phyloP scores from a whole-genome alignment of 1,284 basidiomycete genomes.

The Trichosporon sp. region DNA sequence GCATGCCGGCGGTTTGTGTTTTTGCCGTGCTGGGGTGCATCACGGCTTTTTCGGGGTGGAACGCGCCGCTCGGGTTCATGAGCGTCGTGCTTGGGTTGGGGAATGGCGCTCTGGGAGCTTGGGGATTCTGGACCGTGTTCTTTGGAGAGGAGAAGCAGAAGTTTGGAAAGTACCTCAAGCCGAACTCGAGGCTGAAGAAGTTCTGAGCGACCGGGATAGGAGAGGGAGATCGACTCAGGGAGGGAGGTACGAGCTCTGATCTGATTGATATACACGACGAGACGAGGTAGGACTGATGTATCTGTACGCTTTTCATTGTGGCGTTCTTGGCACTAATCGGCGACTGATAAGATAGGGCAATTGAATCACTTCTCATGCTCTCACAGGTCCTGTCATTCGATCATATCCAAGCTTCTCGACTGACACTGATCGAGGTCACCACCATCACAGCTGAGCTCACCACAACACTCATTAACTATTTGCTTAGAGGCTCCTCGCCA shows the following conservation, averaged over 20 bases:
- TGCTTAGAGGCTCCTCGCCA: too few species aligned
- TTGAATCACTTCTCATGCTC: too few species aligned
- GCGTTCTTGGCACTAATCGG: too few species aligned
- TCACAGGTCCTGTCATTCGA: too few species aligned
- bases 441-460: too few species aligned
- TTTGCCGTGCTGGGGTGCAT: conserved; percentile 33
- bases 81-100: conserved; percentile 32
- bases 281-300: conserved; percentile 59
- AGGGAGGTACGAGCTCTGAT: neutral
- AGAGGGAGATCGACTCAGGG: too few species aligned
- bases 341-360: too few species aligned
- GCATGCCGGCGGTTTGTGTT: conserved; percentile 32
- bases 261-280: neutral
- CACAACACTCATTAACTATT: too few species aligned
- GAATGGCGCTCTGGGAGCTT: conserved; percentile 34
- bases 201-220: conserved; percentile 2
- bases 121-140: conserved; percentile 46
- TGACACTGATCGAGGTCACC: too few species aligned
- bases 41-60: conserved; percentile 30
- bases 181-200: conserved; percentile 20
- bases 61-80: conserved; percentile 38
- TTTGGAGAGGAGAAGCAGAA: conserved; percentile 36
- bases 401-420: too few species aligned
- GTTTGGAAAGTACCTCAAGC: conserved; percentile 25
- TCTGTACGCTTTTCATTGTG: neutral